Percentiles rank a stretch among this genome's conserved stretches.
These are phyloP conservation scores for Iberis pinnata DNA, from an alignment of 345 rosid genomes.

Conservation along the genomic window DNA sequence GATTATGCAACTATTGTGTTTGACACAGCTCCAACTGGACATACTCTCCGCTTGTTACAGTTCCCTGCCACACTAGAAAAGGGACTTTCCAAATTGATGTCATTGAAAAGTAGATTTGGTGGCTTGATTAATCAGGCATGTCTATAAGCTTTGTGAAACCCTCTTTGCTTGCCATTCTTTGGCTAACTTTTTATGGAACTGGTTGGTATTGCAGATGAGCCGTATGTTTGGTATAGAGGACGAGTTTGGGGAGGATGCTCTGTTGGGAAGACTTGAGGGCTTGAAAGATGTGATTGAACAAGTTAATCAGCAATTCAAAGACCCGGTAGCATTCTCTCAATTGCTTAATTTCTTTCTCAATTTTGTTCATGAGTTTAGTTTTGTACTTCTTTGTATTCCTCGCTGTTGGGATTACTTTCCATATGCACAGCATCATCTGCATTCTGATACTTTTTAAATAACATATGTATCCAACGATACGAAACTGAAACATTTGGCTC, in stretches of 20 bases:
- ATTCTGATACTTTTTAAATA: too few relatives aligned
- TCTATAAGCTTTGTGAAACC: slow-evolving; percentile 3
- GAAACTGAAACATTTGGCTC: too few relatives aligned
- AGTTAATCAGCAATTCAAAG: slow-evolving; percentile 91
- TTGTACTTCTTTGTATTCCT: too few relatives aligned
- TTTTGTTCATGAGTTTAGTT: background rate
- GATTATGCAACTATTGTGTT: slow-evolving; percentile 90
- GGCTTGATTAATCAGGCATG: slow-evolving; percentile 87
- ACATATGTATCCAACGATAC: too few relatives aligned
- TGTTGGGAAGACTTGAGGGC: slow-evolving; percentile 94
- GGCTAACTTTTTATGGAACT: slow-evolving; percentile 6
- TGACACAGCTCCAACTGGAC: slow-evolving; percentile 99
- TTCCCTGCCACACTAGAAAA: slow-evolving; percentile 91
- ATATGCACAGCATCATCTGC: too few relatives aligned
- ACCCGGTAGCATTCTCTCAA: slow-evolving; percentile 51
- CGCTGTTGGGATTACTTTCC: too few relatives aligned
- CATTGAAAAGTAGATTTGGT: slow-evolving; percentile 84
- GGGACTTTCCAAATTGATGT: slow-evolving; percentile 87
- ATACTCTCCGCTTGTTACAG: slow-evolving; percentile 88
- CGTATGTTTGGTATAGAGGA: slow-evolving; percentile 79
- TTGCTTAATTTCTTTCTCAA: background rate
- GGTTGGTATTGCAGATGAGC: slow-evolving; percentile 57
- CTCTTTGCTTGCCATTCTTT: background rate
- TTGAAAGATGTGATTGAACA: slow-evolving; percentile 96
- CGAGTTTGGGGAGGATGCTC: slow-evolving; percentile 94